Base-by-base conservation (phyloP, 2,329 filamentous ascomycete species). In the Sporothrix schenckii region DNA sequence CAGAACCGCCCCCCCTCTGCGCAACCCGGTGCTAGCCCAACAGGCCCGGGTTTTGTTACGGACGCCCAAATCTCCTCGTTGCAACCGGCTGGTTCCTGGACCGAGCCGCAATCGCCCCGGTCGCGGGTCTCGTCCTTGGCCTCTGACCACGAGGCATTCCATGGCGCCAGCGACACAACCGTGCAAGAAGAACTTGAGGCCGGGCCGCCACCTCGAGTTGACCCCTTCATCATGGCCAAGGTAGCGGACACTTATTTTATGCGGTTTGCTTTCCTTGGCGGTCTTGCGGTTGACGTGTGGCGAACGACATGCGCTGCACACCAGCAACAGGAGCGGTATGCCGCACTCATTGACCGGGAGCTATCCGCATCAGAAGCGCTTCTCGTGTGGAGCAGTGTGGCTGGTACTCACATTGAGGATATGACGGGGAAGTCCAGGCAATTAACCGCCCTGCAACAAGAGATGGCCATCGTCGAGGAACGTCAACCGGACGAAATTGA, bases 81-180 rank as follows among this genome's bases (percentile, higher is more conserved):
- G 70, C 69, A 66, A 11, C 66, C 65, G 1, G 52, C 69, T 3
- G 68, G 41, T 4, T 68, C 69, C 3, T 69, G 50, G 54, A 71
- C 70, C n/a, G 63, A 49, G 24, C 61, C 73, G 14, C 61, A 67
- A 21, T 71, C 73, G n/a, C 67, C 65, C 5, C 65, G 6, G 2
- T 69, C 73, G 6, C 47, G 47, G 13, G 4, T 65, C 14, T 69
- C 65, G 6, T 58, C 58, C 2, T 24, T 52, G 24, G 50, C 21
- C 3, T 47, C 68, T 1, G 72, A 56, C 56, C 71, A 74, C 14
- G 73, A 72, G 1, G 70, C 60, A 9, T 60, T 72, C 49, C 73
- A 60, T 21, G 74, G 70, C 4, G 70, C 74, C 47, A 77, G 76
- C 74, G 77, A 78, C 56, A 76, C 75, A 4, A 74, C 74, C 2